Base-by-base conservation (phyloP, 2,329 filamentous ascomycete genomes). In the Apiospora saccharicola region DNA sequence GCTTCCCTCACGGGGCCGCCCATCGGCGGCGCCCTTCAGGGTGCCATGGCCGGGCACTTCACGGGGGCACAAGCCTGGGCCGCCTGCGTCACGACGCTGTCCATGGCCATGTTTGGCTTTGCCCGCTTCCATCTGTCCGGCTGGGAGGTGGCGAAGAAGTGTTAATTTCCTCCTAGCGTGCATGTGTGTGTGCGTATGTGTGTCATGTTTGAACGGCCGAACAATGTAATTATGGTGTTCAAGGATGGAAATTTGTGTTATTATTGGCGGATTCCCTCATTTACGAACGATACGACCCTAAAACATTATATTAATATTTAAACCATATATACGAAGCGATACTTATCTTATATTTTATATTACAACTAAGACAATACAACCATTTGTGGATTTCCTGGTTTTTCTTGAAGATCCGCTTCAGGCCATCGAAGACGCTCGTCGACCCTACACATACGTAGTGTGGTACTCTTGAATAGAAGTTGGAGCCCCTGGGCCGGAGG, bases 1-100 rank as follows among this genome's bases (percentile, higher is more conserved):
- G 82, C 81, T 1, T 79, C 82, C 0, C 70, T 85, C 19, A 83
- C 83, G 0, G 83, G 83, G 0, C 82, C 82, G 4, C 83, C 83
- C 0, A 79, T 85, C 26, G 83, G 83, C 0, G 83, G 83, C 2
- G 80, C 80, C 1, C 76, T 82, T 0, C 79, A 79, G 71, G 75
- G 72, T 0, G 75, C 76, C 1, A 77, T 72, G 0, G 79, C 77
- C 24, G 80, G 80, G 0, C 74, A 74, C 1, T 80, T 79, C 46
- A 76, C 70, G 0, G 78, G 75, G 1, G 77, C 82, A 1, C 80
- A 82, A 69, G 76, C 78, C 0, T 84, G 82, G 82, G 82, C 82
- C 1, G 81, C 78, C 0, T 61, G 75, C 6, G 57, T 44, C 41
- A 71, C 53, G 41, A 49, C 69, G 41, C 22, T 67, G 16, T 70